Evolutionary conservation across 768 basidiomycete species (phyloP), one percentile per base, ranked within the genome.

Genomic region (Boletus reticuloceps): DNA sequence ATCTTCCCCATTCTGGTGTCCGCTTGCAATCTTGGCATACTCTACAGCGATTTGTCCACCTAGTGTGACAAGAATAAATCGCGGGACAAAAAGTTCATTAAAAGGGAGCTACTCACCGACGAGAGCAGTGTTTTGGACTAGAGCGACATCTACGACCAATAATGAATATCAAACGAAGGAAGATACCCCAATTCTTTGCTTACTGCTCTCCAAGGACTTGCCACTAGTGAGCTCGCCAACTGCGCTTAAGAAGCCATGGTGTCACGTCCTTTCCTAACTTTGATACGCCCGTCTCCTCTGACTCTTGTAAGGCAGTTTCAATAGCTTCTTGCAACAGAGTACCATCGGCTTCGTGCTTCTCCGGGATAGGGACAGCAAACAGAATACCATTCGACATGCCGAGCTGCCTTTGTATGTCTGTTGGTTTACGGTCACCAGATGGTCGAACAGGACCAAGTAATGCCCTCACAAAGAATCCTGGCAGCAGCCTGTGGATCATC

Each of bases 351-450:
- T 93, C 83, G 62, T 87, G 85, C 54, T 83, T 74, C 51, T 82
- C 80, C 1, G 95, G 97, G 50, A 98, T 97, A 20, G 97, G 97
- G 7, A 89, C 90, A 9, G 86, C 94, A 58, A 99, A 85, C 17
- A 98, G 69, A 7, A 82, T 85, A 17, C 94, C 91, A 49, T 89
- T 88, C 3, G 82, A 74, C 71, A 93, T 80, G 3, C 84, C 83
- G 0, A 98, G 75, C 58, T 86, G 81, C 62, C 76, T 73, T 59
- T 91, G 88, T 3, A 81, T 75, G 64, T 86, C 94, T 96, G 54
- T 29, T 34, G 27, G 22, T 8, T 22, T 10, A 45, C 7, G 19
- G 43, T 58, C 16, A 60, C 38, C 9, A 47, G 34, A 49, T 16
- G 47, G 44, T 42, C 36, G 19, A 54, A 45, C 11, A 17, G 13